These are phyloP conservation scores for Jamesozyma gamospora DNA, from an alignment of 805 yeast species.

Conservation along the genomic window DNA sequence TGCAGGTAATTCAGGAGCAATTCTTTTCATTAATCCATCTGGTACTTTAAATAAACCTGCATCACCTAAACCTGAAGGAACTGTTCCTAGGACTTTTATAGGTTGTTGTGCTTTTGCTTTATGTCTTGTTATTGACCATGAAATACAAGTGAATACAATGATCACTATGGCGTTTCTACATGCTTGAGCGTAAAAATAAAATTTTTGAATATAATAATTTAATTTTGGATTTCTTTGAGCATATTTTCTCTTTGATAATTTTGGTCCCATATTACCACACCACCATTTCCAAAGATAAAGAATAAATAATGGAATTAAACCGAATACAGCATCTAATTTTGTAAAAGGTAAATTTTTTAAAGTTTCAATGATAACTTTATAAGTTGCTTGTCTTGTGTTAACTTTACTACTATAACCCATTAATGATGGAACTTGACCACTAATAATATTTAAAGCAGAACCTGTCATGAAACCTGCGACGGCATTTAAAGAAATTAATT, in stretches of 20 bases:
- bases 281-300: slow-evolving; percentile 62
- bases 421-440: slow-evolving; percentile 80
- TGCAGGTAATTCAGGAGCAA: slow-evolving; percentile 78
- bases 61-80: slow-evolving; percentile 72
- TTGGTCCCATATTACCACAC: slow-evolving; percentile 46
- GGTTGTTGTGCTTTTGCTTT: slow-evolving; percentile 30
- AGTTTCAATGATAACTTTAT: slow-evolving; percentile 57
- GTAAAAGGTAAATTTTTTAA: slow-evolving; percentile 62
- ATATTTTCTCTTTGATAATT: slow-evolving; percentile 45
- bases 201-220: slow-evolving; percentile 21
- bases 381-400: slow-evolving; percentile 65
- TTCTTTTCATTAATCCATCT: slow-evolving; percentile 41
- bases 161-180: slow-evolving; percentile 76
- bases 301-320: slow-evolving; percentile 63
- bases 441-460: slow-evolving; percentile 72
- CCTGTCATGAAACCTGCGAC: slow-evolving; percentile 94
- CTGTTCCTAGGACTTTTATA: slow-evolving; percentile 59
- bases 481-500: slow-evolving; percentile 82
- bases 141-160: slow-evolving; percentile 70
- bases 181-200: slow-evolving; percentile 63
- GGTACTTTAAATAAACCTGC: slow-evolving; percentile 68
- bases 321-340: slow-evolving; percentile 80
- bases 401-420: slow-evolving; percentile 64
- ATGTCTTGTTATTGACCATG: slow-evolving; percentile 63
- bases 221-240: slow-evolving; percentile 11